Percentiles rank a stretch among this genome's conserved stretches.
Evolutionary conservation across 2,329 filamentous ascomycete genomes (phyloP).

Genomic region (Huntiella moniliformis): DNA sequence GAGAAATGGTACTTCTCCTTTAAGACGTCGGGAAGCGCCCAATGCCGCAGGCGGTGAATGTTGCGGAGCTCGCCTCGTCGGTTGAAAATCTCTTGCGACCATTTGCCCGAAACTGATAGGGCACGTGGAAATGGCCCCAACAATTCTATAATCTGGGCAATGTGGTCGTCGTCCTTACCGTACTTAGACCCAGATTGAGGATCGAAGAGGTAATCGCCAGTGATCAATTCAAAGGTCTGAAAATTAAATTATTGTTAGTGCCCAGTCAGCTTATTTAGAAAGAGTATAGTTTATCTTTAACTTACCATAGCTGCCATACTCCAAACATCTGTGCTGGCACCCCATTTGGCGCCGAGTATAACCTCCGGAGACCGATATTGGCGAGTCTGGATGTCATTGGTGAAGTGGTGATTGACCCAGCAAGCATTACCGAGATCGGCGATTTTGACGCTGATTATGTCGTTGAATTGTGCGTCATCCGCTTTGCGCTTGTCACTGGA

Average conservation of each 20-base stretch:
- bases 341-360: constrained; percentile 92
- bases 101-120: constrained; percentile 81
- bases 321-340: constrained; percentile 98
- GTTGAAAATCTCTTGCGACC: constrained; percentile 98
- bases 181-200: constrained; percentile 97
- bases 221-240: constrained; percentile 92
- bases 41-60: constrained; percentile 89
- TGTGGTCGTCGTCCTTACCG: constrained; percentile 97
- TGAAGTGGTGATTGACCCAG: constrained; percentile 98
- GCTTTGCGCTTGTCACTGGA: constrained; percentile 42
- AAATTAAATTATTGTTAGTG: background rate
- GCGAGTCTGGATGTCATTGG: constrained; percentile 94
- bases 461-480: constrained; percentile 37
- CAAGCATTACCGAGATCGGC: constrained; percentile 95
- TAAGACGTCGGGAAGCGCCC: constrained; percentile 83
- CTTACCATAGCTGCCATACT: constrained; percentile 98
- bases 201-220: constrained; percentile 95
- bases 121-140: constrained; percentile 86
- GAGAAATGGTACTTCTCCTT: constrained; percentile 94
- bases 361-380: constrained; percentile 96
- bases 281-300: constrained; percentile 5
- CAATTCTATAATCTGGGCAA: constrained; percentile 95
- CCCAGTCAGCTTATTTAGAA: background rate
- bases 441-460: constrained; percentile 96
- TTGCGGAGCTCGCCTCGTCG: constrained; percentile 92